phyloP scores from a whole-genome alignment of 257 asterid genomes.

The Anisodus acutangulus region DNA sequence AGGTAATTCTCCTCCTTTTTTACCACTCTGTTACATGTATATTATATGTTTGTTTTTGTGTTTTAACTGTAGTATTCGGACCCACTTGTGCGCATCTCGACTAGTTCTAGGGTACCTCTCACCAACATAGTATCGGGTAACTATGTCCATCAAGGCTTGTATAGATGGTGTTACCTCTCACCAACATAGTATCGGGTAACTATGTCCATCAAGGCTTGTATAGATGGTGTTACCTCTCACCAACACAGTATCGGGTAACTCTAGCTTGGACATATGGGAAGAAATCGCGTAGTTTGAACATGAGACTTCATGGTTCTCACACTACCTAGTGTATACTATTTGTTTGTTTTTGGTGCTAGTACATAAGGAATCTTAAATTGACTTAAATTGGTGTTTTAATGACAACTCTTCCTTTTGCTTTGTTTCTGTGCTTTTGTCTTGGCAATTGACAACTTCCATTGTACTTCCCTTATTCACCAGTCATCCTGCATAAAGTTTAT shows the following conservation, averaged over 20 bases:
- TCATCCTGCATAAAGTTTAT: not conserved
- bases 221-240: no score
- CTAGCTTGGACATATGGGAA: no score
- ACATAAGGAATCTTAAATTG: not conserved
- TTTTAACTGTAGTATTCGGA: no score
- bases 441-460: not conserved
- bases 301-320: not conserved
- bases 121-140: no score
- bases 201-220: no score
- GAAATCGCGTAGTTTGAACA: not conserved
- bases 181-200: no score
- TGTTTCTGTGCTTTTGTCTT: not conserved
- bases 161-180: no score
- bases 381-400: not conserved
- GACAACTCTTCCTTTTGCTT: not conserved
- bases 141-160: no score
- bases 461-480: not conserved
- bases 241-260: no score
- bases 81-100: no score
- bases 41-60: not conserved
- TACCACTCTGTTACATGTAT: not conserved
- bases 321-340: not conserved
- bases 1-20: constrained; percentile 44
- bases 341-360: not conserved
- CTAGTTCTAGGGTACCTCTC: no score